Base-by-base conservation (phyloP, 1,139 yeast genomes). In the Pichia sp. region DNA sequence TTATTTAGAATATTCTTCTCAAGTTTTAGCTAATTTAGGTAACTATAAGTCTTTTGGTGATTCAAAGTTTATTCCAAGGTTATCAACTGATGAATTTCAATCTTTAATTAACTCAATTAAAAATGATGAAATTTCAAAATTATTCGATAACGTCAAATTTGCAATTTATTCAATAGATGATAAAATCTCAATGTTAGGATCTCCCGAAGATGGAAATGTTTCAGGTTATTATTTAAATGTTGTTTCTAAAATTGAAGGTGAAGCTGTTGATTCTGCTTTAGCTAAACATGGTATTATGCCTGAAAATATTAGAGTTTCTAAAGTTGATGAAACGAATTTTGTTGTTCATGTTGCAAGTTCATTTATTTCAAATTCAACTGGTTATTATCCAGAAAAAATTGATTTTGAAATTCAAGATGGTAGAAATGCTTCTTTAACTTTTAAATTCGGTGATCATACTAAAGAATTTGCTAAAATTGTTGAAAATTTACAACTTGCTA, bases 41-140 rank as follows among this genome's bases (percentile, higher is more conserved):
- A 87, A 87, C 61, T 87, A 77, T 69, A 86, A 85, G 64, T 81
- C 93, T 1, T 87, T 87, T 63, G 96, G 96, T 48, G 95, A 87
- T 63, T 76, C 76, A 50, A 87, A 87, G 63, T 86, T 86, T 57
- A 70, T 87, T 50, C 96, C 96, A 29, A 66, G 76, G 35, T 55
- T 85, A 31, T 40, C 69, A 1, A 55, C 52, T 31, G 72, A 63
- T 1, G 69, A 70, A 4, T 80, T 86, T 51, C 72, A 66, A 45
- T 51, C 64, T 18, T 60, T 79, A 37, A 65, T 78, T 25, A 60
- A 62, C 21, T 50, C 69, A n/a, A 63, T 78, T 16, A 54, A 58
- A 21, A 65, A 69, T 44, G 55, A 63, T 3, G 54, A 62, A 3
- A 59, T 70, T 18, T 46, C 64, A 6, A 58, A 60, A 2, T 57